These are phyloP conservation scores for Luffa aegyptiaca DNA, from an alignment of 306 rosid genomes.

Conservation along the genomic window DNA sequence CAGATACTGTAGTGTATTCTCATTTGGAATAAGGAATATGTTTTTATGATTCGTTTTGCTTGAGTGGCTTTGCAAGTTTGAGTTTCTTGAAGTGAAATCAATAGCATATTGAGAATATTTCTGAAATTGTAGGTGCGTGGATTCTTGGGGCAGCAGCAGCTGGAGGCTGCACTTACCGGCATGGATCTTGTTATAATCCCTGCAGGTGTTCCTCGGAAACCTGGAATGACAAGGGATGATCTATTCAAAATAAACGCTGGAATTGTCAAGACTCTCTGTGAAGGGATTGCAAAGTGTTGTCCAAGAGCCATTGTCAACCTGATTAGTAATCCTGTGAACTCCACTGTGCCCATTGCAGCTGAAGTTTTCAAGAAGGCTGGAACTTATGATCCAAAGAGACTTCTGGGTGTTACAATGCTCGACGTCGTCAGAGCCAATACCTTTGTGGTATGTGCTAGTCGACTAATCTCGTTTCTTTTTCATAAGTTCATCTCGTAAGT, in stretches of 20 bases:
- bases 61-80: background rate
- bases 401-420: slow-evolving; percentile 85
- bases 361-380: slow-evolving; percentile 96
- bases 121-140: slow-evolving; percentile 57
- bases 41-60: background rate
- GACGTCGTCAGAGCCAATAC: slow-evolving; percentile 95
- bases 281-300: slow-evolving; percentile 73
- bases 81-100: background rate
- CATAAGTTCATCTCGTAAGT: background rate
- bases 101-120: background rate
- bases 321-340: slow-evolving; percentile 95
- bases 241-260: slow-evolving; percentile 92
- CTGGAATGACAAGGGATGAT: slow-evolving; percentile 97
- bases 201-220: slow-evolving; percentile 92
- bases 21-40: background rate
- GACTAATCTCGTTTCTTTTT: background rate
- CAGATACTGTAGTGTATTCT: background rate
- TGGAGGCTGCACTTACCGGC: slow-evolving; percentile 80
- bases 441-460: slow-evolving; percentile 55
- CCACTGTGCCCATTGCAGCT: slow-evolving; percentile 89
- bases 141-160: slow-evolving; percentile 76
- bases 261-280: slow-evolving; percentile 76
- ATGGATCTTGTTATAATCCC: slow-evolving; percentile 83
- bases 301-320: slow-evolving; percentile 85
- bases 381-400: slow-evolving; percentile 76